Evolutionary conservation across 164 flowering plant species (phyloP), one percentile per base, ranked within the genome.

Genomic region (Litsea cubeba): DNA sequence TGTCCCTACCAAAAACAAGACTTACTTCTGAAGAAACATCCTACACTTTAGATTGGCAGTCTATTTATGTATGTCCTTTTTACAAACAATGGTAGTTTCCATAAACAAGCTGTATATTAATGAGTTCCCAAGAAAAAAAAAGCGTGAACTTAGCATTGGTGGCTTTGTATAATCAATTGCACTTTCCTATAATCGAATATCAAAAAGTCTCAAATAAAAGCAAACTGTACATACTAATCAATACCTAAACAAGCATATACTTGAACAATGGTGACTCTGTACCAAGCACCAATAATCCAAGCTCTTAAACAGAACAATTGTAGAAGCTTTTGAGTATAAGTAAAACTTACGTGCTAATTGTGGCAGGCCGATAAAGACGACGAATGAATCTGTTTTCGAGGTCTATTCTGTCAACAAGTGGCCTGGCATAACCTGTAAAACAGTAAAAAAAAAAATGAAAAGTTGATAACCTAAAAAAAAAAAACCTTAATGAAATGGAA

Each of bases 341-440:
- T 20, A 40, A 40, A 22, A 85, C 98, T 85, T 84, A 93, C 98
- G 95, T 93, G 86, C 92, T 89, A 71, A 66, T 83, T 20, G 98
- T 93, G 66, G 97, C 88, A 75, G 97, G 98, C 74, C 98, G 83
- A 76, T 93, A 93, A 72, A 93, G 91, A n/a, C 98, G 89, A 74
- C 66, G 85, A 70, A 89, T 68, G 76, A 93, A 83, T 60, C 81
- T 75, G 62, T 87, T 89, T 50, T 81, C 87, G n/a, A 26, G 71
- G 70, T 93, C 98, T 80, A 93, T 90, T 72, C 82, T 87, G 77
- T 93, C 98, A 81, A 93, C 94, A 73, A 93, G 95, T 28, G 98
- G 97, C 62, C 92, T 88, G 70, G 98, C 98, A 85, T 94, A 94
- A 58, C 94, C 98, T 94, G 88, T 62, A 68, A 10, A 20, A 32